Base-by-base conservation (phyloP, 176 grass and related monocot genomes). In the Cenchrus fungigraminus region DNA sequence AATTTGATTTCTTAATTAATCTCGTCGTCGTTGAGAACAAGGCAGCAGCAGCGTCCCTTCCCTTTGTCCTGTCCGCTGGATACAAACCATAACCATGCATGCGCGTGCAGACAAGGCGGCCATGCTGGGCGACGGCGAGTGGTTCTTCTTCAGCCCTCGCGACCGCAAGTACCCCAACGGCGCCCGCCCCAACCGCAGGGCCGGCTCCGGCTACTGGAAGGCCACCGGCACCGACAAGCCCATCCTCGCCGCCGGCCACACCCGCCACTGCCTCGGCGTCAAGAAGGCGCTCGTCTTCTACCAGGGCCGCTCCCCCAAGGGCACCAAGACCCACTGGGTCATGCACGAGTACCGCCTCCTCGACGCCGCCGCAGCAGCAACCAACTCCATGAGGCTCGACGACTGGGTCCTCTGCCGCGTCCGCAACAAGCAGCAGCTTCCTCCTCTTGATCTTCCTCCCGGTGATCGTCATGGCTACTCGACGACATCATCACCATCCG, bases 201-300 rank as follows among this genome's bases (percentile, higher is more conserved):
- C 88, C 79, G 87, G 85, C 1, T 95, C 89, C 1, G 96, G 96
- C n/a, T 98, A 98, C 80, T 98, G 96, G 96, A 98, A 98, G 82
- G 96, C 96, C 55, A 98, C 96, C 12, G 96, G 96, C 51, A 98
- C 96, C 1, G 96, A 98, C 80, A 98, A 94, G 81, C 89, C 96
- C 62, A 98, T 98, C 86, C 86, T 90, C 1, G 65, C 80, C 4
- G 42, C 59, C 45, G 52, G 49, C 19, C 74, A 84, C 50, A 84
- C 59, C 37, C 34, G 47, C 47, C 84, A 67, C 44, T 90, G 89
- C 89, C 75, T 90, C 29, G 89, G 84, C 51, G 89, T 90, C 25
- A 90, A 90, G 84, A 90, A 90, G 75, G 84, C 80, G 25, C 89
- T 90, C 51, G 84, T 90, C 47, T 90, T 90, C 80, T 90, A 90